Percentiles rank a stretch among this genome's conserved stretches.
Evolutionary conservation across 257 asterid species (phyloP).

Genomic region (Jasminum sambac): DNA sequence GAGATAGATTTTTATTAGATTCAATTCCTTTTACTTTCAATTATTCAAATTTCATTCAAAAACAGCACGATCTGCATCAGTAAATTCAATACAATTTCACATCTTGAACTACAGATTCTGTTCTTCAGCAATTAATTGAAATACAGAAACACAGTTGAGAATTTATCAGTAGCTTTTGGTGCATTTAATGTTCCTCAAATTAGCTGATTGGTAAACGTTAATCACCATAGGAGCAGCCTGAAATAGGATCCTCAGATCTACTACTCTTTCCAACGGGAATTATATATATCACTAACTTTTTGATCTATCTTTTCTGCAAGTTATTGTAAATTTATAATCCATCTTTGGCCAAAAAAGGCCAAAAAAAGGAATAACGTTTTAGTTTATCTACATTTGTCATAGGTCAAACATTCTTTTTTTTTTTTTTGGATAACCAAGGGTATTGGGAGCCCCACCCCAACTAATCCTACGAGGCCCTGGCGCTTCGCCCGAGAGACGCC

Average conservation of each 20-base stretch:
- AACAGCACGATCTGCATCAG: background rate
- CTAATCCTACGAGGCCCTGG: no score
- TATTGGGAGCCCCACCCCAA: no score
- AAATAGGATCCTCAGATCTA: background rate
- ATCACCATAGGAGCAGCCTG: background rate
- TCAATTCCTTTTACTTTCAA: background rate
- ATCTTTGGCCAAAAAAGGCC: no score
- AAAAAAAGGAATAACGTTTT: no score
- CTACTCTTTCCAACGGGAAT: background rate
- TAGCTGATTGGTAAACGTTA: background rate
- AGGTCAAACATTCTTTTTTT: no score
- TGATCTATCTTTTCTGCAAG: background rate
- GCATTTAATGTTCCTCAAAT: background rate
- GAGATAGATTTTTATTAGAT: no score
- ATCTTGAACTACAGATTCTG: background rate
- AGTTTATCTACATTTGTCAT: no score
- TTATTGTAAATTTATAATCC: background rate
- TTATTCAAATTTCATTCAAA: background rate
- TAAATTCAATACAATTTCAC: background rate
- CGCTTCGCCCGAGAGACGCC: no score
- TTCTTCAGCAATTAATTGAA: background rate
- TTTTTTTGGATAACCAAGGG: no score
- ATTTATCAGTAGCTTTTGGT: background rate
- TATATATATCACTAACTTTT: background rate
- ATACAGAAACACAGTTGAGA: background rate